Conservation (phyloP, 1,139 yeast genomes). For the Geotrichum histeridarum region DNA sequence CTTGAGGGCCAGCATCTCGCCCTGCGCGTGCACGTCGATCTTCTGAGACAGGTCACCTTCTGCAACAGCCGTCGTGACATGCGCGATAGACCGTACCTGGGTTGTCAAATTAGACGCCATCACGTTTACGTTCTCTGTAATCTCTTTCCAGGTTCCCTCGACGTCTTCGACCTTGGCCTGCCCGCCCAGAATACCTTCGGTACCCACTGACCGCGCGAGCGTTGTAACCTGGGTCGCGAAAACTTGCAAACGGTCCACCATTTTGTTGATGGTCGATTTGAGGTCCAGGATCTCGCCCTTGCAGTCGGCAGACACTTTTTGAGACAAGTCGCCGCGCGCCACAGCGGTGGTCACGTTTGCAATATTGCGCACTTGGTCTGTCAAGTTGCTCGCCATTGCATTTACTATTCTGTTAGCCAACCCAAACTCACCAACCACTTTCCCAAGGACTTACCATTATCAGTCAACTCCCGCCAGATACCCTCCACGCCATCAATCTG, state of each 20-base stretch:
- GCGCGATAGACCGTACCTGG: slow-evolving; percentile 84
- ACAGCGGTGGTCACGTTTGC: slow-evolving; percentile 91
- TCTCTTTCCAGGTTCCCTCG: slow-evolving; percentile 91
- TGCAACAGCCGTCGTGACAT: slow-evolving; percentile 88
- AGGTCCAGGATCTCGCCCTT: slow-evolving; percentile 81
- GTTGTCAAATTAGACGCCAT: slow-evolving; percentile 80
- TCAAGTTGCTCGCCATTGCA: slow-evolving; percentile 83
- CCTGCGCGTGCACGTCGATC: slow-evolving; percentile 86
- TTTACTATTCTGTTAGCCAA: slow-evolving; percentile 40
- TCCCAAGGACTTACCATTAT: slow-evolving; percentile 50
- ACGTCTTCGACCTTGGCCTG: slow-evolving; percentile 90
- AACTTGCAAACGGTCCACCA: slow-evolving; percentile 84
- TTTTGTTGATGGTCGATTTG: slow-evolving; percentile 72
- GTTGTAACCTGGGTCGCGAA: slow-evolving; percentile 88
- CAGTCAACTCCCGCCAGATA: slow-evolving; percentile 84
- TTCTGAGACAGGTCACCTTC: slow-evolving; percentile 86
- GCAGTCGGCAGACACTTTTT: slow-evolving; percentile 83
- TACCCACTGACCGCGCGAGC: slow-evolving; percentile 82
- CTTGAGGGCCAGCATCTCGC: slow-evolving; percentile 69
- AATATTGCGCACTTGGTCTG: slow-evolving; percentile 83
- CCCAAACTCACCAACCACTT: no score
- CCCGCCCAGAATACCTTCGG: slow-evolving; percentile 84
- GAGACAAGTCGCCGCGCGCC: slow-evolving; percentile 82
- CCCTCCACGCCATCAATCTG: slow-evolving; percentile 79
- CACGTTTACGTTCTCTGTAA: no score